Evolutionary conservation across 345 rosid genomes (phyloP).

Genomic region (Draba incana): DNA sequence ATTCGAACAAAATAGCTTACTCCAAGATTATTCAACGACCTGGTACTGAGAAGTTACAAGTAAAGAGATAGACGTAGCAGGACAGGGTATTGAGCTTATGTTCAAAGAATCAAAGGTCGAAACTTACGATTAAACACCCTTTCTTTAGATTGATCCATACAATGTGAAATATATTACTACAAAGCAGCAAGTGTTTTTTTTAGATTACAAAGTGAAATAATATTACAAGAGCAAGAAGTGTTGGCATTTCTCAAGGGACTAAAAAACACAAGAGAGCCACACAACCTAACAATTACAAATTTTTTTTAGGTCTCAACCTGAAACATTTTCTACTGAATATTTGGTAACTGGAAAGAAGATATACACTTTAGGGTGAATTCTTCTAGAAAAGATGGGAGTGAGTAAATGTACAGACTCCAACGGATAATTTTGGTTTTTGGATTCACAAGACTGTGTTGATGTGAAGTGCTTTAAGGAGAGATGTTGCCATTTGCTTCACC

Average conservation of each 20-base stretch:
- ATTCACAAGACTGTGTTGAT: slow-evolving; percentile 82
- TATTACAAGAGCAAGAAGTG: slow-evolving; percentile 10
- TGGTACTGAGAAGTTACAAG: neutral
- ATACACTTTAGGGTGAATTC: slow-evolving; percentile 8
- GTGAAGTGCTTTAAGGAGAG: slow-evolving; percentile 92
- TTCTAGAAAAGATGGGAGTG: slow-evolving; percentile 18
- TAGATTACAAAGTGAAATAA: neutral
- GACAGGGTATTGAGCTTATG: neutral
- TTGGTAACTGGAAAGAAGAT: neutral
- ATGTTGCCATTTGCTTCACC: slow-evolving; percentile 98
- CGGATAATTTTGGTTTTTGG: neutral
- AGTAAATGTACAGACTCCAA: slow-evolving; percentile 21
- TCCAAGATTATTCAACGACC: no score
- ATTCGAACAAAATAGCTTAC: no score
- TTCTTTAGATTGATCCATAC: neutral
- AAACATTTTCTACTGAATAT: neutral
- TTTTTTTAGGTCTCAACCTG: neutral
- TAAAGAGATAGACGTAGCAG: neutral
- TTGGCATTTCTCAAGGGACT: slow-evolving; percentile 24
- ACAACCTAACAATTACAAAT: slow-evolving; percentile 33
- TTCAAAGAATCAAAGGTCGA: neutral
- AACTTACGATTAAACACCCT: neutral
- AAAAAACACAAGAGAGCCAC: slow-evolving; percentile 27
- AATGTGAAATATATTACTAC: neutral
- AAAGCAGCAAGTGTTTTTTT: neutral